phyloP scores from a whole-genome alignment of 192 early-diverging fungal species.

The Kickxella alabastrina region DNA sequence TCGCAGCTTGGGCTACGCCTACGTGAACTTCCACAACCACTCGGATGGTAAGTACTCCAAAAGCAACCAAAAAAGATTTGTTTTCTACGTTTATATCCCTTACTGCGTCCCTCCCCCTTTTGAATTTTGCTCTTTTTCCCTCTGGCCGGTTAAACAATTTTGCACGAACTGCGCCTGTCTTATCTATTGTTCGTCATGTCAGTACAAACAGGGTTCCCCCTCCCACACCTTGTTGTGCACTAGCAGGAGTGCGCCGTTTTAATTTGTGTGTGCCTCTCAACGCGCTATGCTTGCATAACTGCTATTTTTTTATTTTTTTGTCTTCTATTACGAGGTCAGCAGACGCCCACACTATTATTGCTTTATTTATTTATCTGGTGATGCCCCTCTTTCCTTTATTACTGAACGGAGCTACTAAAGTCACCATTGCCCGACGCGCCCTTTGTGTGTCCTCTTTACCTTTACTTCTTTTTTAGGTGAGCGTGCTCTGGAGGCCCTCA shows the following conservation, averaged over 20 bases:
- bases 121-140: background rate
- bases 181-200: no score
- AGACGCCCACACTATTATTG: background rate
- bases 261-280: no score
- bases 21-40: constrained; percentile 96
- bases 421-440: background rate
- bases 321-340: no score
- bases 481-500: constrained; percentile 87
- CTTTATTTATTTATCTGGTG: background rate
- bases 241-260: no score
- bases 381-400: background rate
- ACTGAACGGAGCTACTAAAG: no score
- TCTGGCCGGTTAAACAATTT: no score
- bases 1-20: constrained; percentile 93
- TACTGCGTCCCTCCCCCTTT: background rate
- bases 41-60: constrained; percentile 61
- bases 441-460: background rate
- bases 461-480: constrained; percentile 50
- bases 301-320: no score
- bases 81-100: constrained; percentile 8
- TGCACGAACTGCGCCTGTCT: no score
- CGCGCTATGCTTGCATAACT: no score
- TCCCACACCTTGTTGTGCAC: no score
- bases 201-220: no score
- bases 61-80: constrained; percentile 2